Evolutionary conservation across 1,284 basidiomycete genomes (phyloP), one percentile per base, ranked within the genome.

Genomic region (Veloporphyrellus conicus): DNA sequence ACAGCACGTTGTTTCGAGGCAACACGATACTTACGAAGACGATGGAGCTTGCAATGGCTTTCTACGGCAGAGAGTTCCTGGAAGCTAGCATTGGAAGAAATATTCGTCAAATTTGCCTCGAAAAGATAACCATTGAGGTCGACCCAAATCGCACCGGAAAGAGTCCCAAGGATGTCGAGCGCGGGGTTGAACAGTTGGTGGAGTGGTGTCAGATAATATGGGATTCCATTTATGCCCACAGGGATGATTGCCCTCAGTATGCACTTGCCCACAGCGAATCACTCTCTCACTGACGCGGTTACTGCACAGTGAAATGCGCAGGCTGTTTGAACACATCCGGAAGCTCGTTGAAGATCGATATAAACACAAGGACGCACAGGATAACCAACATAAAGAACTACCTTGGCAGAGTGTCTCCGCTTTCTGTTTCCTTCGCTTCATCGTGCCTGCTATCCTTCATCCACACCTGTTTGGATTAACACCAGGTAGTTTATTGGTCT

Each of bases 351-450:
- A 87, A 60, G 70, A 72, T 48, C 76, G 78, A 28, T 85, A 85
- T 62, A 69, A 71, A 43, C 61, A 66, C 27, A 70, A 72, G 29
- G 63, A 65, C 31, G 59, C 61, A 10, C 52, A 64, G 15, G 60
- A 69, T 16, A 73, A 74, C 20, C 67, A 70, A 41, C 78, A 75
- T 56, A 71, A 69, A 41, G 76, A 82, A 36, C 70, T 89, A 34
- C 84, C 80, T 28, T 83, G 78, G 76, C 88, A 90, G 63, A 83
- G 84, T 58, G 86, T 92, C 36, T 88, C 86, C 34, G 89, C 89
- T 0, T 92, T 92, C 63, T 81, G 85, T 60, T 92, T 92, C 64
- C 73, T 92, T 31, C 79, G 89, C 38, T 90, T 93, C 66, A 83
- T 93, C 56, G 84, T 88, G 16, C 88, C 87, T 35, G 85, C 84